Percentiles rank a stretch among this genome's conserved stretches.
Evolutionary conservation across 371 early-diverging fungal species (phyloP).

Genomic region (Nematocida major): DNA sequence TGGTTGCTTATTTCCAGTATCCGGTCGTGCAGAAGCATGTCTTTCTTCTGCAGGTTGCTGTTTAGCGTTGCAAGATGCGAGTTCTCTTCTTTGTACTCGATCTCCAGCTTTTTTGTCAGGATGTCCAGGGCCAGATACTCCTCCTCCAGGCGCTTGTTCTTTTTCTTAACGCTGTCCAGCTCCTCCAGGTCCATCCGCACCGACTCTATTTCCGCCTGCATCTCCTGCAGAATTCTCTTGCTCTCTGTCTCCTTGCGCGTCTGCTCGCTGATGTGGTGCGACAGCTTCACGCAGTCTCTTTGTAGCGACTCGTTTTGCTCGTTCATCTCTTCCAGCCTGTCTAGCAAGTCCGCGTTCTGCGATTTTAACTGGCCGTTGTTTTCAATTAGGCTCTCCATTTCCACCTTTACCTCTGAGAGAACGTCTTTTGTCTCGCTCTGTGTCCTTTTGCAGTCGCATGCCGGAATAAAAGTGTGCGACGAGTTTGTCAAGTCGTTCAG

Average conservation of each 20-base stretch:
- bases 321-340: constrained; percentile 22
- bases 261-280: constrained; percentile 24
- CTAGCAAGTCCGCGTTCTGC: background rate
- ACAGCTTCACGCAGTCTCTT: constrained; percentile 41
- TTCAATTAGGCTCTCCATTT: constrained; percentile 16
- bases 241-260: constrained; percentile 13
- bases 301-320: constrained; percentile 5
- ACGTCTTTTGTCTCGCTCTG: constrained; percentile 30
- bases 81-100: constrained; percentile 24
- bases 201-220: constrained; percentile 15
- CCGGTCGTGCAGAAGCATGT: background rate
- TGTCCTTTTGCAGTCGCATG: constrained; percentile 47
- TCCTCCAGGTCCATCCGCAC: constrained; percentile 27
- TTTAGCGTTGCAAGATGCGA: background rate
- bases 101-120: constrained; percentile 21
- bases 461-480: constrained; percentile 15
- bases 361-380: constrained; percentile 1
- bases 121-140: constrained; percentile 18
- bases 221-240: background rate
- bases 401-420: constrained; percentile 17
- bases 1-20: background rate
- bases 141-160: constrained; percentile 2
- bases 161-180: background rate
- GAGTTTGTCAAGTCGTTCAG: constrained; percentile 42
- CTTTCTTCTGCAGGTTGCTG: background rate